Percentiles rank a stretch among this genome's conserved stretches.
Conservation (phyloP, 106 monocot genomes). For the Dendrobium catenatum region DNA sequence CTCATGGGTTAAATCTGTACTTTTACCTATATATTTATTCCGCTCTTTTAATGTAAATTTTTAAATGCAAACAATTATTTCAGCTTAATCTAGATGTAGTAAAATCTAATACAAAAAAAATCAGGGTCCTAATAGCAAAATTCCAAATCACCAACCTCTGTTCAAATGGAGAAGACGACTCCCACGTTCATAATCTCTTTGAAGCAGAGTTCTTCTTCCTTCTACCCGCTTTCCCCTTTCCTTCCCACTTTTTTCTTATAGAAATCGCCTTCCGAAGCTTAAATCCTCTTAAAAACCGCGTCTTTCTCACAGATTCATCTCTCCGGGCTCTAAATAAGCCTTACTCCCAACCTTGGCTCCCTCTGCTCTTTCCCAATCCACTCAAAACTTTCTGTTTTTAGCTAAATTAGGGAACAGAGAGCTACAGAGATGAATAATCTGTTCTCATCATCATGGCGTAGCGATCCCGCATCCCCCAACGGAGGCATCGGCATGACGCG, state of each 20-base stretch:
- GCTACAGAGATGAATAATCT: constrained; percentile 19
- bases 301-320: background rate
- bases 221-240: background rate
- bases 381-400: background rate
- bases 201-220: background rate
- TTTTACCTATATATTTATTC: too few relatives aligned
- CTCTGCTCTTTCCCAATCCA: background rate
- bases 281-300: constrained; percentile 8
- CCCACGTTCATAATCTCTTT: background rate
- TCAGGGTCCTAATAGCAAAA: background rate
- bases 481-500: constrained; percentile 11
- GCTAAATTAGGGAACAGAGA: background rate
- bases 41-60: too few relatives aligned
- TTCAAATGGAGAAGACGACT: background rate
- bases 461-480: background rate
- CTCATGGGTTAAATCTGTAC: too few relatives aligned
- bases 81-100: too few relatives aligned
- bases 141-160: background rate
- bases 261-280: background rate
- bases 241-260: background rate
- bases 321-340: background rate
- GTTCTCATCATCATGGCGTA: constrained; percentile 16
- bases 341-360: background rate
- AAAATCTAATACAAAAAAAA: too few relatives aligned
- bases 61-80: too few relatives aligned